Evolutionary conservation across 306 rosid species (phyloP), one percentile per base, ranked within the genome.

Genomic region (Lathyrus sativus): DNA sequence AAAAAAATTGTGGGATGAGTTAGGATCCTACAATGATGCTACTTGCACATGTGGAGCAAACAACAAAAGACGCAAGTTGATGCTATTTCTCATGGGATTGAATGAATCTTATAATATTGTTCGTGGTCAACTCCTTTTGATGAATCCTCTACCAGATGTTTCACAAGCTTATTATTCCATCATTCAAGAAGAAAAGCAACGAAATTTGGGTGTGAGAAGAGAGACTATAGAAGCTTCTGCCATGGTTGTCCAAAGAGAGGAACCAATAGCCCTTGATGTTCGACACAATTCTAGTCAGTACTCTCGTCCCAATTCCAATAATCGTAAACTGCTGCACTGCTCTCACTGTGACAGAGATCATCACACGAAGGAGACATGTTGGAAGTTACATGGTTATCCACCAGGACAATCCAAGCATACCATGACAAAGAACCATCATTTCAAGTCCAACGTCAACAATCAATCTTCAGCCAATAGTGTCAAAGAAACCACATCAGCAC

Each of bases 341-440:
- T 53, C 59, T 9, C 35, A 53, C 14, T 53, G 35, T 53, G 28
- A 54, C 5, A 54, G 60, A 54, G 37, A 54, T 54, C 35, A 53
- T 22, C 59, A 53, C 19, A 53, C 59, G 9, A 53, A 9, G 11
- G 35, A 53, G 35, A 53, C 35, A 53, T 53, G 35, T 10, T 54
- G 14, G 60, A 54, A 54, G 37, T 11, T 54, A 22, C 60, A 54
- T 54, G 37, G 60, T 54, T 54, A 54, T 54, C 60, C 60, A 9
- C 60, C 60, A 6, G 35, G 37, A 24, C 60, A 54, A 7, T 4
- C 60, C n/a, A 54, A 54, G 60, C 35, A 54, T 9, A 11, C 14
- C 9, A 24, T 37, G 22, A 2, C 59, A 11, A 53, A 22, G 4
- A 53, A 53, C 7, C 1, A 9, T 22, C n/a, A 53, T 53, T 53